Conservation (phyloP, 106 monocot species). For the Phalaenopsis equestris region DNA sequence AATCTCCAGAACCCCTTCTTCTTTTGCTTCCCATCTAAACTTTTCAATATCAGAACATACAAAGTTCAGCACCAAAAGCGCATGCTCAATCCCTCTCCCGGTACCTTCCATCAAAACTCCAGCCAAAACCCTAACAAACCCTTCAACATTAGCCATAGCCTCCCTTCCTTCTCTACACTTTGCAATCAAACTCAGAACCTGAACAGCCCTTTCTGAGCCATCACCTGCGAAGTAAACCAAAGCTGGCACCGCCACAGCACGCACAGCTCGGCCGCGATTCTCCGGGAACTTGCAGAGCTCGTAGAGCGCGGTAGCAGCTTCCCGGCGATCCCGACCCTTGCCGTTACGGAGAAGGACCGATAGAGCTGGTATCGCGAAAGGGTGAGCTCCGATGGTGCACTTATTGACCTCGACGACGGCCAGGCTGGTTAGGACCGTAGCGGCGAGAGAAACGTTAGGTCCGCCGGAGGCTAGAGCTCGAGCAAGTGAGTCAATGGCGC, state of each 20-base stretch:
- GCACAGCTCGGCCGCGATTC: conserved; percentile 25
- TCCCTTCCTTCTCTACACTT: conserved; percentile 42
- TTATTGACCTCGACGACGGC: conserved; percentile 63
- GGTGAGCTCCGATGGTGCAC: conserved; percentile 49
- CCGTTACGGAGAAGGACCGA: conserved; percentile 23
- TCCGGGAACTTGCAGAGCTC: conserved; percentile 48
- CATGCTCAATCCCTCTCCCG: conserved; percentile 25
- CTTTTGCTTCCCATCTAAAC: background rate
- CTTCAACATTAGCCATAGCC: conserved; percentile 22
- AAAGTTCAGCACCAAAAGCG: conserved; percentile 26
- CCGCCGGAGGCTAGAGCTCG: conserved; percentile 10
- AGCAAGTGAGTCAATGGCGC: conserved; percentile 28
- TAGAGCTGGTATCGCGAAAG: conserved; percentile 29
- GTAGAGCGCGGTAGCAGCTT: conserved; percentile 44
- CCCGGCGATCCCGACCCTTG: conserved; percentile 28
- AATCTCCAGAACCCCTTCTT: conserved; percentile 1
- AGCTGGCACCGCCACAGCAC: conserved; percentile 25
- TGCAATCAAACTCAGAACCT: conserved; percentile 35
- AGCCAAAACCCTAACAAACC: conserved; percentile 27
- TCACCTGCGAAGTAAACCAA: conserved; percentile 20
- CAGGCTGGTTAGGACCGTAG: conserved; percentile 49
- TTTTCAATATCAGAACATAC: conserved; percentile 13
- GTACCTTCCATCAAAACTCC: conserved; percentile 30
- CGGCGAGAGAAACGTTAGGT: conserved; percentile 24
- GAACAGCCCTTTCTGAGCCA: conserved; percentile 47